phyloP scores from a whole-genome alignment of 257 asterid genomes.

The Vinca minor region DNA sequence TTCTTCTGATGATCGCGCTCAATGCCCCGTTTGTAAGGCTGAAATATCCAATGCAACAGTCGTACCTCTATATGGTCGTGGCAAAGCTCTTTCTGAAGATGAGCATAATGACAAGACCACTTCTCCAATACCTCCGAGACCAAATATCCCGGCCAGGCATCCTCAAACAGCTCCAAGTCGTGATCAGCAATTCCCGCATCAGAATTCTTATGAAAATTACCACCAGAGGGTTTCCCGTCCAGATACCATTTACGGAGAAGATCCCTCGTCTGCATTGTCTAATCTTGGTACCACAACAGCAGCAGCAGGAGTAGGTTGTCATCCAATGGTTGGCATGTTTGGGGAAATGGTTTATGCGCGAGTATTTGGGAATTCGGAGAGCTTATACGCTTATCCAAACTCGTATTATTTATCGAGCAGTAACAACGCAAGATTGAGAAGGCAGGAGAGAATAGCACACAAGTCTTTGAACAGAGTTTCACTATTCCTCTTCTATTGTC shows the following conservation, averaged over 20 bases:
- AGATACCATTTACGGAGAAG: conserved; percentile 8
- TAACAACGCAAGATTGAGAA: conserved; percentile 50
- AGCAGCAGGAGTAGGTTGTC: conserved; percentile 15
- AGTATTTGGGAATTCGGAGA: conserved; percentile 61
- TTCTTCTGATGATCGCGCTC: conserved; percentile 29
- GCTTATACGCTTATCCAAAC: conserved; percentile 46
- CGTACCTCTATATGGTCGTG: conserved; percentile 74
- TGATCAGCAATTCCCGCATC: conserved; percentile 22
- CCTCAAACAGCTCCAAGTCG: conserved; percentile 19
- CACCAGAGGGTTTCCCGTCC: conserved; percentile 13
- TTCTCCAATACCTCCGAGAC: conserved; percentile 57
- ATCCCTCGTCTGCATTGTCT: conserved; percentile 16
- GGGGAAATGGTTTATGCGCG: conserved; percentile 77
- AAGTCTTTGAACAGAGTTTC: conserved; percentile 60
- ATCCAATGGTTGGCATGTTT: conserved; percentile 58
- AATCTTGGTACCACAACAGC: conserved; percentile 21
- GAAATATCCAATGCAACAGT: conserved; percentile 52
- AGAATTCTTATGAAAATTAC: too few species aligned
- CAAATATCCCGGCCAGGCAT: too few species aligned
- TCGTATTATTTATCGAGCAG: conserved; percentile 46
- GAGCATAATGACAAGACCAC: conserved; percentile 28
- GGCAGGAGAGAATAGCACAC: conserved; percentile 54
- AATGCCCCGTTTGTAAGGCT: conserved; percentile 84
- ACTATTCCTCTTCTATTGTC: conserved; percentile 51
- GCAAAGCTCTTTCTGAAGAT: conserved; percentile 36